Evolutionary conservation across 305 asterid genomes (phyloP).

Genomic region (Withania somnifera): DNA sequence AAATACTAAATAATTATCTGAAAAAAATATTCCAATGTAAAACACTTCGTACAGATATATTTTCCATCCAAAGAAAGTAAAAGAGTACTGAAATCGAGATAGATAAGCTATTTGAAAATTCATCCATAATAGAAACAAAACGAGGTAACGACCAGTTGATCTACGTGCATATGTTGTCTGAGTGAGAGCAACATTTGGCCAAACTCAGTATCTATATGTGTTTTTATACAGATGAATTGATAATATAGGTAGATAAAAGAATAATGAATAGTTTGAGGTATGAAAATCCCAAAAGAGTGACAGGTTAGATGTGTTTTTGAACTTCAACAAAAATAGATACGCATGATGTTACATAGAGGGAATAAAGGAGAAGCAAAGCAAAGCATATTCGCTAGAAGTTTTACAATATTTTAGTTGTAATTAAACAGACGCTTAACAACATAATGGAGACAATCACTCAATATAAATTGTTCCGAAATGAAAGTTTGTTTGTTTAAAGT

Average conservation of each 20-base stretch:
- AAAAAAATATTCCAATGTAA: background rate
- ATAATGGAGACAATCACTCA: too few relatives aligned
- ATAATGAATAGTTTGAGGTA: too few relatives aligned
- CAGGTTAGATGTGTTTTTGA: too few relatives aligned
- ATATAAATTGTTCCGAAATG: background rate
- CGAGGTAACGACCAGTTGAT: too few relatives aligned
- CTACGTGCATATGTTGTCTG: too few relatives aligned
- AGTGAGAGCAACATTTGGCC: too few relatives aligned
- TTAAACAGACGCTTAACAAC: background rate
- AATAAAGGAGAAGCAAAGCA: background rate
- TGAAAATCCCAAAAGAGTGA: too few relatives aligned
- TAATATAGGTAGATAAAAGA: too few relatives aligned
- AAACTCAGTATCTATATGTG: too few relatives aligned
- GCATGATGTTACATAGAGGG: background rate
- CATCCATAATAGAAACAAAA: background rate
- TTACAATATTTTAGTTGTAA: background rate
- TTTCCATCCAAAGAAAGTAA: background rate
- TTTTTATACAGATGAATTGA: too few relatives aligned
- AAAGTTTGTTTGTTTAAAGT: background rate
- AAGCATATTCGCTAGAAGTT: background rate
- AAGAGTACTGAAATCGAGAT: background rate
- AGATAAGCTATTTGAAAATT: background rate
- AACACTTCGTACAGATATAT: background rate
- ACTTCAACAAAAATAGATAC: too few relatives aligned
- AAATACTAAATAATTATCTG: too few relatives aligned